A percentile compares a stretch with the other conserved stretches of the same genome.
Evolutionary conservation across 2,329 filamentous ascomycete genomes (phyloP).

Genomic region (Purpureocillium takamizusanense): DNA sequence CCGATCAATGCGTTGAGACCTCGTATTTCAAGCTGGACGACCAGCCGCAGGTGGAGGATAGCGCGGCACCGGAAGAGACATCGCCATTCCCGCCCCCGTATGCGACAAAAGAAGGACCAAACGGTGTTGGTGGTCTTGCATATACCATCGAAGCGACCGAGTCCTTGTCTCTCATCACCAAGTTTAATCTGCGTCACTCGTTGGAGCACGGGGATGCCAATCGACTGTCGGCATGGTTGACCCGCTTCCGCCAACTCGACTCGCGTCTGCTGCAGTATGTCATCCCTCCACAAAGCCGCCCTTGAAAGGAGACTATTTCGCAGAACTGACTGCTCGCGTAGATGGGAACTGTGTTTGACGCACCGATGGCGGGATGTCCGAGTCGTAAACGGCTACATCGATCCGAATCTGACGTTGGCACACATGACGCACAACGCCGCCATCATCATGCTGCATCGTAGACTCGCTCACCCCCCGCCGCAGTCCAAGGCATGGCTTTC

Average conservation of each 20-base stretch:
- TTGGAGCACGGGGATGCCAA: slow-evolving; percentile 24
- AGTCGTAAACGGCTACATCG: slow-evolving; percentile 30
- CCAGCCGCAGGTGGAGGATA: slow-evolving; percentile 7
- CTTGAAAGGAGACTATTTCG: no score
- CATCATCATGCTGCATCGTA: slow-evolving; percentile 30
- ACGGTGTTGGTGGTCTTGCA: slow-evolving; percentile 27
- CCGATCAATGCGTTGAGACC: slow-evolving; percentile 24
- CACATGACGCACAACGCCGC: slow-evolving; percentile 34
- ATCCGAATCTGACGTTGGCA: slow-evolving; percentile 28
- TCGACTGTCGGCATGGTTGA: slow-evolving; percentile 30
- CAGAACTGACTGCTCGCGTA: slow-evolving; percentile 4
- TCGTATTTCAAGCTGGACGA: slow-evolving; percentile 24
- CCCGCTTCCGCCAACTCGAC: slow-evolving; percentile 34
- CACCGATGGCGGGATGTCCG: slow-evolving; percentile 30
- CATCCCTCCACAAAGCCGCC: no score
- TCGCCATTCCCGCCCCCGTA: slow-evolving; percentile 6
- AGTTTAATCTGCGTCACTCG: slow-evolving; percentile 30
- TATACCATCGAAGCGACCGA: slow-evolving; percentile 34
- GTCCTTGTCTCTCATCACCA: slow-evolving; percentile 29
- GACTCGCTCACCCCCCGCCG: slow-evolving; percentile 26
- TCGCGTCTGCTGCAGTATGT: slow-evolving; percentile 29
- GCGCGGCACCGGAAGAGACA: slow-evolving; percentile 14
- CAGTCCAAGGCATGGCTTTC: slow-evolving; percentile 14
- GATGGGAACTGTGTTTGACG: slow-evolving; percentile 35
- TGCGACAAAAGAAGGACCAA: background rate